Percentiles rank a stretch among this genome's conserved stretches.
Evolutionary conservation across 2,329 filamentous ascomycete species (phyloP).

Genomic region (Ophiocordyceps polyrhachis-furcata): DNA sequence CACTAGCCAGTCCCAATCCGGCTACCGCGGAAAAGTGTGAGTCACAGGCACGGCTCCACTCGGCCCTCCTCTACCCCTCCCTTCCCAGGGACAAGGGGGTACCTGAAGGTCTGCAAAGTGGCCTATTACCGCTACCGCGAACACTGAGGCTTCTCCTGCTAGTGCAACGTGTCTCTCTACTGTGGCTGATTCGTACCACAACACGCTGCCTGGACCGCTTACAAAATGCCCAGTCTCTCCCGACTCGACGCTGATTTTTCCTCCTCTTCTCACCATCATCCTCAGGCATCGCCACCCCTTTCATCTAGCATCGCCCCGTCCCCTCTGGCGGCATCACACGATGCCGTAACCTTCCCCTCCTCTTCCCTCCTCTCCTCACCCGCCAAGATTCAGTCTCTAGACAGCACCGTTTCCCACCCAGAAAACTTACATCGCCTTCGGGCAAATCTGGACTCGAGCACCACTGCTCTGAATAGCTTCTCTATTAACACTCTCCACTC

Average conservation of each 20-base stretch:
- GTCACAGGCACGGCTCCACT: constrained; percentile 13
- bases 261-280: constrained; percentile 11
- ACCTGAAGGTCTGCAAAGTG: constrained; percentile 1
- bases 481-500: constrained; percentile 33
- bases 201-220: constrained; percentile 25
- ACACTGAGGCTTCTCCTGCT: not conserved
- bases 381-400: constrained; percentile 35
- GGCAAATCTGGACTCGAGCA: constrained; percentile 52
- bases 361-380: constrained; percentile 16
- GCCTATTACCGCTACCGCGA: not conserved
- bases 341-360: constrained; percentile 38
- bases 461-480: constrained; percentile 36
- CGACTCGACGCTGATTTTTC: constrained; percentile 3
- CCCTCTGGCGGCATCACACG: constrained; percentile 25
- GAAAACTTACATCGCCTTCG: constrained; percentile 27
- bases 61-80: not conserved
- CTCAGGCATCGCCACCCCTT: not conserved
- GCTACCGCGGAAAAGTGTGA: constrained; percentile 15
- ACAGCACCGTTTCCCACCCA: constrained; percentile 2
- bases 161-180: not conserved
- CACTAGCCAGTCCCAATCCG: constrained; percentile 5
- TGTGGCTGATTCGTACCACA: not conserved
- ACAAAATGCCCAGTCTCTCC: constrained; percentile 18
- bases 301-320: constrained; percentile 6
- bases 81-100: not conserved